These are phyloP conservation scores for Azolla pinnata DNA, from an alignment of 75 land plant genomes.

Conservation along the genomic window DNA sequence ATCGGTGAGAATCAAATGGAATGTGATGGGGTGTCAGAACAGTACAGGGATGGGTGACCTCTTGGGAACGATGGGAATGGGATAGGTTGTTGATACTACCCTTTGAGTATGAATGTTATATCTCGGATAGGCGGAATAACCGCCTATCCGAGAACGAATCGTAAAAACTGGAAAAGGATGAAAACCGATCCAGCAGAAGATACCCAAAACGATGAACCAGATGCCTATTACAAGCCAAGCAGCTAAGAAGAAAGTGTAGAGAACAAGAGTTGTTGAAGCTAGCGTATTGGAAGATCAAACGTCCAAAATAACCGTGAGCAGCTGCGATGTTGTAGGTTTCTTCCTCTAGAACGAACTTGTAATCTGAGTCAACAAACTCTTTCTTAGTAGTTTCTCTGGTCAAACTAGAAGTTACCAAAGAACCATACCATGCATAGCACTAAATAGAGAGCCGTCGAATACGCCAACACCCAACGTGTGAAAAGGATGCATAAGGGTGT, in stretches of 20 bases:
- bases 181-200: background rate
- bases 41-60: too few species aligned
- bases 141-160: too few species aligned
- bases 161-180: too few species aligned
- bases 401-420: conserved; percentile 15
- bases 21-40: too few species aligned
- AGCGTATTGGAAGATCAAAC: conserved; percentile 22
- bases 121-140: too few species aligned
- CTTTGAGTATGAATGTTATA: too few species aligned
- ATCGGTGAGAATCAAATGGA: too few species aligned
- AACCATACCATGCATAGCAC: conserved; percentile 13
- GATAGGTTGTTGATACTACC: too few species aligned
- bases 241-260: conserved; percentile 21
- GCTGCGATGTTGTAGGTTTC: conserved; percentile 16
- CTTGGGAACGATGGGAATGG: too few species aligned
- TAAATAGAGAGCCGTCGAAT: conserved; percentile 13
- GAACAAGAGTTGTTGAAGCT: conserved; percentile 21
- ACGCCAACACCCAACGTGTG: conserved; percentile 8
- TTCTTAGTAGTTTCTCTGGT: conserved; percentile 8
- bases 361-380: conserved; percentile 10
- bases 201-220: conserved; percentile 12
- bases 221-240: conserved; percentile 11
- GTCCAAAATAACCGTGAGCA: conserved; percentile 15
- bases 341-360: conserved; percentile 9
- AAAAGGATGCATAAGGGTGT: conserved; percentile 1